Conservation (phyloP, 75 land plant genomes). For the Cryptomeria japonica region DNA sequence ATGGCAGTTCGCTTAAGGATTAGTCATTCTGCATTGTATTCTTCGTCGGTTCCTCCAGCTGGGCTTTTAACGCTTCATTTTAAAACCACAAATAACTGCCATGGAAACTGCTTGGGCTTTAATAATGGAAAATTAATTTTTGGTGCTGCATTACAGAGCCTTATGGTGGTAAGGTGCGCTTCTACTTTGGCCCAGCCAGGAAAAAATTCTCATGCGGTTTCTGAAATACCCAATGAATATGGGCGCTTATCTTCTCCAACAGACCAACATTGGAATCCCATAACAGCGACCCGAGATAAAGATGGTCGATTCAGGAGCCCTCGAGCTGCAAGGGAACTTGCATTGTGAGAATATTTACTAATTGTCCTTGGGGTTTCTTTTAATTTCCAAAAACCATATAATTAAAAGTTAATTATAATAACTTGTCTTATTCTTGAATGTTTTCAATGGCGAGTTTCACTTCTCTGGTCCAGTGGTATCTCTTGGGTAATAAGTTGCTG, state of each 20-base stretch:
- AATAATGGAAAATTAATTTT: background rate
- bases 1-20: background rate
- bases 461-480: background rate
- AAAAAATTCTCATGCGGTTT: background rate
- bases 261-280: background rate
- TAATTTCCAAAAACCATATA: background rate
- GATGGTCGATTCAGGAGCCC: constrained; percentile 73
- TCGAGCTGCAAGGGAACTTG: constrained; percentile 84
- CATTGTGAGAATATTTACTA: constrained; percentile 40
- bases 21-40: background rate
- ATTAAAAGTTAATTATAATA: background rate
- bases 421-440: background rate
- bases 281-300: constrained; percentile 43
- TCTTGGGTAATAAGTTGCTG: background rate
- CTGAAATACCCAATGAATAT: background rate
- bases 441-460: background rate
- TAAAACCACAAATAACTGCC: background rate
- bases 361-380: background rate
- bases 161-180: background rate
- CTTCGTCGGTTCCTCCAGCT: background rate
- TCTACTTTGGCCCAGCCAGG: background rate
- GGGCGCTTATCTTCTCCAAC: background rate
- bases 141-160: background rate
- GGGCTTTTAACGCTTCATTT: background rate
- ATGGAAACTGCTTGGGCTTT: background rate